phyloP scores from a whole-genome alignment of 78 protist genomes.

The Salpingoeca rosetta region DNA sequence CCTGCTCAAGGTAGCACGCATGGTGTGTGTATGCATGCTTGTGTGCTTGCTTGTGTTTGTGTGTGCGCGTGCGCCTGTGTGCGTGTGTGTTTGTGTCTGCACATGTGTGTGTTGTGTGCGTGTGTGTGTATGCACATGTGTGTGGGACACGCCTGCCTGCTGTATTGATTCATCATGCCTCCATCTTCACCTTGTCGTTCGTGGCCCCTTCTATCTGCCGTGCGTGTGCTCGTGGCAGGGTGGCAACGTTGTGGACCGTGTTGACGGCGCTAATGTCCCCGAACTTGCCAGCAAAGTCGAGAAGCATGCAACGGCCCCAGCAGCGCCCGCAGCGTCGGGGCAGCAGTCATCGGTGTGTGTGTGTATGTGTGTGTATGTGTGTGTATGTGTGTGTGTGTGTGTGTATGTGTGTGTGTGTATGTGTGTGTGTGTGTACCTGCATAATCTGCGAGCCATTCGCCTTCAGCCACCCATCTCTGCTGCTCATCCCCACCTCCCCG shows the following conservation, averaged over 20 bases:
- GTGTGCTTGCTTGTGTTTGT: too few species aligned
- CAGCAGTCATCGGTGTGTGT: too few species aligned
- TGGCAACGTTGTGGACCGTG: not conserved
- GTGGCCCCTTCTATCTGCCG: not conserved
- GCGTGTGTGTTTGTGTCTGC: too few species aligned
- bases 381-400: not conserved
- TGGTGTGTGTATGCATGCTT: too few species aligned
- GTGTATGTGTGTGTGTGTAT: not conserved
- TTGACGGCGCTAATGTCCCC: conserved; percentile 13
- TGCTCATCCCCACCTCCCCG: too few species aligned
- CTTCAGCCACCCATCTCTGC: too few species aligned
- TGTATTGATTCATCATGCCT: not conserved
- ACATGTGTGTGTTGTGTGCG: too few species aligned
- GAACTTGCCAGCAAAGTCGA: not conserved
- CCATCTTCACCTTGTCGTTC: not conserved
- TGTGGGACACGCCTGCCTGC: not conserved
- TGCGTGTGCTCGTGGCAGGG: not conserved
- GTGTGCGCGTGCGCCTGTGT: too few species aligned
- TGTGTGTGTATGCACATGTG: not conserved
- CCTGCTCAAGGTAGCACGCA: conserved; percentile 29
- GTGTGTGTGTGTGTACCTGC: not conserved
- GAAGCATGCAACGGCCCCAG: not conserved
- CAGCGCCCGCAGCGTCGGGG: not conserved
- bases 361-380: not conserved
- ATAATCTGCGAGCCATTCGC: too few species aligned